A percentile compares a stretch with the other conserved stretches of the same genome.
Conservation (phyloP, 768 basidiomycete species). For the Cyathus striatus region DNA sequence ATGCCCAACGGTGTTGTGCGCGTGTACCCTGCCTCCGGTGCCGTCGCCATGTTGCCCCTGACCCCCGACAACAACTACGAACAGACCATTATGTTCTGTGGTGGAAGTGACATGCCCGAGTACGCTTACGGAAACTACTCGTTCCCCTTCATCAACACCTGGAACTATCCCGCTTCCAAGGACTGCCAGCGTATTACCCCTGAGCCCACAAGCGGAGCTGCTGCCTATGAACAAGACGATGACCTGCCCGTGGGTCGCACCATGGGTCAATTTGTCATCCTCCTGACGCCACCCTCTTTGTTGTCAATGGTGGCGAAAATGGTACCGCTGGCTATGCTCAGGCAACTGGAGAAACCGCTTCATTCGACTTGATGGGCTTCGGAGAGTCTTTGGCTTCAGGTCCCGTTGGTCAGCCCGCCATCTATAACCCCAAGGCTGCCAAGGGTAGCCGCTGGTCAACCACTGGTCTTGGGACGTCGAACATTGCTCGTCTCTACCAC, state of each 20-base stretch:
- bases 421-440: conserved; percentile 76
- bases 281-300: conserved; percentile 77
- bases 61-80: conserved; percentile 86
- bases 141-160: conserved; percentile 68
- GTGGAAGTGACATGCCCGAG: conserved; percentile 76
- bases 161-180: conserved; percentile 59
- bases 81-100: conserved; percentile 86
- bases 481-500: conserved; percentile 84
- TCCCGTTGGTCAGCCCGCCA: conserved; percentile 73
- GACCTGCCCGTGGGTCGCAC: conserved; percentile 69
- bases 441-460: conserved; percentile 72
- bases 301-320: conserved; percentile 78
- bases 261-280: conserved; percentile 89
- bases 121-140: conserved; percentile 74
- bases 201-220: conserved; percentile 67
- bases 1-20: conserved; percentile 75
- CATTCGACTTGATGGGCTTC: conserved; percentile 54
- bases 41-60: conserved; percentile 84
- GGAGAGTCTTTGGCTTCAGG: conserved; percentile 74
- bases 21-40: conserved; percentile 89
- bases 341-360: conserved; percentile 41
- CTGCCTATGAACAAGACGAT: conserved; percentile 70
- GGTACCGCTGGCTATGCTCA: conserved; percentile 88
- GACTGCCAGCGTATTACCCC: conserved; percentile 86
- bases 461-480: conserved; percentile 53